phyloP scores from a whole-genome alignment of 345 rosid genomes.

The Nasturtium officinale region DNA sequence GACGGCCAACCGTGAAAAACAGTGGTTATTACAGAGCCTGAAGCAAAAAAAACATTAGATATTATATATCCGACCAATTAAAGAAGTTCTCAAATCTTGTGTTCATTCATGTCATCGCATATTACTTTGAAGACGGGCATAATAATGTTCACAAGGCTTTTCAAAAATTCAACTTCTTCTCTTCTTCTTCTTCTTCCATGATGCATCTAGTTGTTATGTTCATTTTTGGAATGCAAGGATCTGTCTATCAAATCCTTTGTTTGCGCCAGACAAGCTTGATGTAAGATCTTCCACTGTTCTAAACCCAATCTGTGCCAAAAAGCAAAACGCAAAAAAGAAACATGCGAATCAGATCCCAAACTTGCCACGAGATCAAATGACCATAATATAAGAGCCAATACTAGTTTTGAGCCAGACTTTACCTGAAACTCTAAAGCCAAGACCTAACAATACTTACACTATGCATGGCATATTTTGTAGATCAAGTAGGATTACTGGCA shows the following conservation, averaged over 20 bases:
- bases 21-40: too few species aligned
- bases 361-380: background rate
- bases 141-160: background rate
- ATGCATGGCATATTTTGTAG: constrained; percentile 2
- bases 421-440: background rate
- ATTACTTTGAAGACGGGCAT: constrained; percentile 5
- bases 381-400: constrained; percentile 3
- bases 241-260: constrained; percentile 76
- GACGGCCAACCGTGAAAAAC: too few species aligned
- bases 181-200: background rate
- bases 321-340: background rate
- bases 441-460: background rate
- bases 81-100: background rate
- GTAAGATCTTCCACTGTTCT: constrained; percentile 77
- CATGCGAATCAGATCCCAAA: constrained; percentile 9
- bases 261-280: constrained; percentile 63
- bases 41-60: background rate
- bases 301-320: constrained; percentile 76
- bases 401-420: background rate
- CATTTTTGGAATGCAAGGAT: constrained; percentile 77
- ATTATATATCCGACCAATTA: constrained; percentile 3
- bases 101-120: constrained; percentile 11
- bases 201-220: constrained; percentile 29
- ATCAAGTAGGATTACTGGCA: background rate
- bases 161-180: constrained; percentile 4